phyloP scores from a whole-genome alignment of 179 eudicot genomes.

The Amaranthus tricolor region DNA sequence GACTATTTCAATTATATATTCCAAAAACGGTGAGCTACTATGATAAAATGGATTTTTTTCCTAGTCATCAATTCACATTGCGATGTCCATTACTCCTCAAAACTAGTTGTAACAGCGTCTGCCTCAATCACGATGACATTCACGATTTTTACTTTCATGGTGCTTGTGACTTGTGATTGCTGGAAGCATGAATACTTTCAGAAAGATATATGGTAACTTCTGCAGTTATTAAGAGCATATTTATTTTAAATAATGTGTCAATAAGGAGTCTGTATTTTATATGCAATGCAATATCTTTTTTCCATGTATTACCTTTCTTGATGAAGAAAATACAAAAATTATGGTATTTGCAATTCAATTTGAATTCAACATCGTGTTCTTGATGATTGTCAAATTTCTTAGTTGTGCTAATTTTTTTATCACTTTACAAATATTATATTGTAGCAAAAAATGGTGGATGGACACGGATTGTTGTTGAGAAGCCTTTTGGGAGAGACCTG shows the following conservation, averaged over 20 bases:
- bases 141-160: no score
- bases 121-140: no score
- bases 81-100: no score
- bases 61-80: no score
- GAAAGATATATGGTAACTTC: background rate
- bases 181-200: background rate
- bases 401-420: background rate
- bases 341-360: background rate
- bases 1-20: no score
- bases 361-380: background rate
- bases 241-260: background rate
- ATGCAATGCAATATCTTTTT: background rate
- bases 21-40: no score
- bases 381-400: background rate
- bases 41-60: no score
- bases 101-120: no score
- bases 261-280: background rate
- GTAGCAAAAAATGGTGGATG: constrained; percentile 95
- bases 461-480: constrained; percentile 95
- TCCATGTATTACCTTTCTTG: background rate
- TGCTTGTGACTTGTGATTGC: background rate
- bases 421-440: constrained; percentile 15
- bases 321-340: background rate
- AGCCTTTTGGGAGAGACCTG: constrained; percentile 96
- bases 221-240: background rate